Base-by-base conservation (phyloP, 2,329 filamentous ascomycete species). In the Stagonosporopsis cucurbitacearum region DNA sequence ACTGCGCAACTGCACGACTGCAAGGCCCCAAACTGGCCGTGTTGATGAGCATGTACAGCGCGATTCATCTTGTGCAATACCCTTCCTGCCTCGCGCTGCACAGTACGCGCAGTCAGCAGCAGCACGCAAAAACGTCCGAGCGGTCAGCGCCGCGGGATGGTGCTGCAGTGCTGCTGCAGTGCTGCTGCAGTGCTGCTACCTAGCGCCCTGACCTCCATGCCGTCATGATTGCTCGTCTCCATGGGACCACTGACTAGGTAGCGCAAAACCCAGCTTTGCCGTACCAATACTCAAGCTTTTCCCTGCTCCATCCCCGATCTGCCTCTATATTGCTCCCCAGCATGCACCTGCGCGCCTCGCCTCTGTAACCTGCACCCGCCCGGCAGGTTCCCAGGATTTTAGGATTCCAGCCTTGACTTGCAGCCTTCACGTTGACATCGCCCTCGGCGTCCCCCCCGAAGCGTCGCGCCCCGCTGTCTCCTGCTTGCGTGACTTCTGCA, bases 251-350 rank as follows among this genome's bases (percentile, higher is more conserved):
- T 56, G 44, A 49, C 49, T 43, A 50, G 52, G 40, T 50, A 43
- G 50, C 20, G 42, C 47, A 49, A 51, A 47, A 40, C 47, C 30
- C 33, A 47, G 50, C 43, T 42, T 48, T 51, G 54, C 50, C 54
- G 57, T 59, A 54, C 55, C 54, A 58, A 58, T 33, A 52, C 45
- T 58, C 52, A 56, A 54, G 56, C 52, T 54, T 59, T 57, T 61
- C 44, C 50, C 37, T 50, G 47, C 54, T 45, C 40, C 56, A 51
- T 50, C 41, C 50, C 55, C 47, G 47, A 52, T 25, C 39, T 46
- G 47, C 50, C 46, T 56, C 50, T 46, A 55, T 56, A 56, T 56
- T 51, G 47, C 47, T 41, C 46, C 20, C 35, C 47, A 55, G 35
- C 53, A 56, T 56, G 53, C 47, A 48, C n/a, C 56, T 54, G 46